Conservation (phyloP, 495 filamentous ascomycete species). For the Aspergillus kassunensis region DNA sequence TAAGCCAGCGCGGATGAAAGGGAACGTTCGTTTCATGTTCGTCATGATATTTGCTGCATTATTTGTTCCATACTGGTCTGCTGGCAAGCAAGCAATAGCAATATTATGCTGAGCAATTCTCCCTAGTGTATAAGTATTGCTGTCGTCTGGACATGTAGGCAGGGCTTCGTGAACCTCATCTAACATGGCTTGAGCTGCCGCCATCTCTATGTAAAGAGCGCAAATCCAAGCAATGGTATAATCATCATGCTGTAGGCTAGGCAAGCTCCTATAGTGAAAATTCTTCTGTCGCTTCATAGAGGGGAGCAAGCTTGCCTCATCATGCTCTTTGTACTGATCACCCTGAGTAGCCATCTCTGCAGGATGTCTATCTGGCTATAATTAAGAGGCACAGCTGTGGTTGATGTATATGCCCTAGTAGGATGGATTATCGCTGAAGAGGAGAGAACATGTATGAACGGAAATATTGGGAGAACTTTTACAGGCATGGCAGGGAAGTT, state of each 20-base stretch:
- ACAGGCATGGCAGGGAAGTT: too few relatives aligned
- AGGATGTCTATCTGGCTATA: too few relatives aligned
- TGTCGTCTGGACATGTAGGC: conserved; percentile 17
- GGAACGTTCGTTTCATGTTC: conserved; percentile 22
- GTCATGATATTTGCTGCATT: conserved; percentile 19
- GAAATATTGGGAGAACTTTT: too few relatives aligned
- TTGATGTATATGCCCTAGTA: too few relatives aligned
- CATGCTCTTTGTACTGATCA: background rate
- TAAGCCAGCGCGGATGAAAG: conserved; percentile 27
- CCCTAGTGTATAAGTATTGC: conserved; percentile 28
- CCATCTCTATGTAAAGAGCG: conserved; percentile 30
- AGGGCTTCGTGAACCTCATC: conserved; percentile 25
- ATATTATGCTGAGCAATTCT: conserved; percentile 39
- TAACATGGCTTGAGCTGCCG: conserved; percentile 30
- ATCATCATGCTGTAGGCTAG: background rate
- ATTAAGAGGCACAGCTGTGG: too few relatives aligned
- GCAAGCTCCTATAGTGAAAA: background rate
- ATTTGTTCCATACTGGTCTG: conserved; percentile 18
- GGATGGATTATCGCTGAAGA: too few relatives aligned
- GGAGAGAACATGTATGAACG: too few relatives aligned
- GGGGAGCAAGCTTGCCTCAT: background rate
- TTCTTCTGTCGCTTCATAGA: background rate
- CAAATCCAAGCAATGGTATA: conserved; percentile 40
- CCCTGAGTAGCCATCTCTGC: background rate
- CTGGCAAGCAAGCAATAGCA: conserved; percentile 42